These are phyloP conservation scores for Pseudopithomyces chartarum DNA, from an alignment of 2,329 filamentous ascomycete species.

Conservation along the genomic window DNA sequence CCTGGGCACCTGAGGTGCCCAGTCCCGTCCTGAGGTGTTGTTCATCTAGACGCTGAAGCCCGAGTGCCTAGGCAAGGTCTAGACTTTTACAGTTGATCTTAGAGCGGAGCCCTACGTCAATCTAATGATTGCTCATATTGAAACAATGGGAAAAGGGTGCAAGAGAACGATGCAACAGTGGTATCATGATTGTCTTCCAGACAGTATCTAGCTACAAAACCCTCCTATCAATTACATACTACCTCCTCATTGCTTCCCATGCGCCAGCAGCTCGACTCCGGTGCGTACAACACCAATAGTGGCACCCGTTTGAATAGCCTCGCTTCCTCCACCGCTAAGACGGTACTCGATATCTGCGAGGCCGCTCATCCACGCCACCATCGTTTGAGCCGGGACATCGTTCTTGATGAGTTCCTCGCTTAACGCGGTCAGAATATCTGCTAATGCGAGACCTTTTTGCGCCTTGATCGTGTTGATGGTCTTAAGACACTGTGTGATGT, in stretches of 20 bases:
- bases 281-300: conserved; percentile 86
- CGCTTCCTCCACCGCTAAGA: conserved; percentile 83
- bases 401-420: conserved; percentile 81
- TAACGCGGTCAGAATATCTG: conserved; percentile 88
- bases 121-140: too few species aligned
- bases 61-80: too few species aligned
- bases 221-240: not conserved
- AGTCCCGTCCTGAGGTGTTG: too few species aligned
- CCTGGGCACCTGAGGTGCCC: too few species aligned
- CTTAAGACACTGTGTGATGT: conserved; percentile 86
- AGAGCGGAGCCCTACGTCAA: not conserved
- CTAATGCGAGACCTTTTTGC: conserved; percentile 83
- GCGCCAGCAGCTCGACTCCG: conserved; percentile 72
- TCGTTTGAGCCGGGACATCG: conserved; percentile 83
- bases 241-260: conserved; percentile 30
- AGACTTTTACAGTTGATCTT: not conserved
- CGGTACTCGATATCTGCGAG: conserved; percentile 92
- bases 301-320: conserved; percentile 88
- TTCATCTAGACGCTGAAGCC: too few species aligned
- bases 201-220: not conserved
- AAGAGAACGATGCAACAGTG: not conserved
- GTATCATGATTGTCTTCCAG: not conserved
- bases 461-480: conserved; percentile 89
- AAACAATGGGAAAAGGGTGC: too few species aligned
- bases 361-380: conserved; percentile 89